A percentile compares a stretch with the other conserved stretches of the same genome.
phyloP scores from a whole-genome alignment of 2,329 filamentous ascomycete genomes.

The Helicocarpus griseus region DNA sequence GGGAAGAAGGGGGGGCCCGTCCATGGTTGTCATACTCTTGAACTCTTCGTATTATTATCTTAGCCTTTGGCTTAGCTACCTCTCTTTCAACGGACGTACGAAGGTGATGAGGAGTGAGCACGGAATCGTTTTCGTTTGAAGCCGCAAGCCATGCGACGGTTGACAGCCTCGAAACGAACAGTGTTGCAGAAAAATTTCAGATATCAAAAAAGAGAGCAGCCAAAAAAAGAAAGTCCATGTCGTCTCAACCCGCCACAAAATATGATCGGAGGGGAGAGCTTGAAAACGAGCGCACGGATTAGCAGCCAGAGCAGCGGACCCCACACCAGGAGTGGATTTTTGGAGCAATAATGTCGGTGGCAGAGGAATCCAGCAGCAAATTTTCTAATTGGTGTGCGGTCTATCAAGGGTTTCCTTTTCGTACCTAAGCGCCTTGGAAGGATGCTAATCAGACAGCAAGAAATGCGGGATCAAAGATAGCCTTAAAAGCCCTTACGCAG shows the following conservation, averaged over 20 bases:
- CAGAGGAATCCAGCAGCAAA: not conserved
- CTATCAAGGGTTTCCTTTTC: not conserved
- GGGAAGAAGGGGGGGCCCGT: not conserved
- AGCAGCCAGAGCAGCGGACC: not conserved
- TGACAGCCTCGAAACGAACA: not conserved
- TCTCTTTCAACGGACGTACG: too few species aligned
- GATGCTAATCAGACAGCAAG: not conserved
- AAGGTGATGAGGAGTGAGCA: not conserved
- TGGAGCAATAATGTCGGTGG: not conserved
- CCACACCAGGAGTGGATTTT: not conserved
- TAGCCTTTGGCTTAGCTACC: too few species aligned
- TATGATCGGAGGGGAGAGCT: not conserved
- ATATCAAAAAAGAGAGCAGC: too few species aligned
- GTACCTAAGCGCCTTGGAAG: not conserved
- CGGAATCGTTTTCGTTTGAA: not conserved
- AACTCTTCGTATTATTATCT: not conserved
- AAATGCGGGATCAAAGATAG: not conserved
- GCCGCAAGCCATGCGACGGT: not conserved
- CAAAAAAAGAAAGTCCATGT: too few species aligned
- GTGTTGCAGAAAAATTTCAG: not conserved
- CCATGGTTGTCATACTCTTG: not conserved
- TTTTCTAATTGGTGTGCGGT: not conserved
- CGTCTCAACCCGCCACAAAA: not conserved
- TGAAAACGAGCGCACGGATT: not conserved
- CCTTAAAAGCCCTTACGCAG: too few species aligned